These are phyloP conservation scores for Rhizophagus clarus DNA, from an alignment of 192 early-diverging fungal species.

Conservation along the genomic window DNA sequence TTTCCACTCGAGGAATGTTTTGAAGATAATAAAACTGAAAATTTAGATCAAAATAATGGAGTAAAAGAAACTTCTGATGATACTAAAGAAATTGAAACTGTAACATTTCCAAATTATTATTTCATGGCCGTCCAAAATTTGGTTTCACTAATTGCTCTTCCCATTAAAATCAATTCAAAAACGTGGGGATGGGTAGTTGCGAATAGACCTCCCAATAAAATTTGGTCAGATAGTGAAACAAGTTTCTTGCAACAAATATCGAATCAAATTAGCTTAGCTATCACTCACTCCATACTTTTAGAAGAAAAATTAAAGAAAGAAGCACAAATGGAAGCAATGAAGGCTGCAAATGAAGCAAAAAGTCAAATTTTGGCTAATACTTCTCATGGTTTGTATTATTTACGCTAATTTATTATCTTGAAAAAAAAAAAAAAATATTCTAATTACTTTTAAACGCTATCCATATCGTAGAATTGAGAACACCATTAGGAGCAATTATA, in stretches of 20 bases:
- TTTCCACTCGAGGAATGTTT: not conserved
- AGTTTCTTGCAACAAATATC: constrained; percentile 42
- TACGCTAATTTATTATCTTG: not conserved
- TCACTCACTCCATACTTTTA: constrained; percentile 40
- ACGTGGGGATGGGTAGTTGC: constrained; percentile 24
- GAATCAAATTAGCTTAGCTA: constrained; percentile 46
- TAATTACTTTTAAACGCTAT: not conserved
- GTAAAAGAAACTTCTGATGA: not conserved
- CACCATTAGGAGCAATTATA: constrained; percentile 48
- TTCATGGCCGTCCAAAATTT: not conserved
- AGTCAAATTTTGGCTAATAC: constrained; percentile 49
- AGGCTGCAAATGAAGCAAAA: constrained; percentile 49
- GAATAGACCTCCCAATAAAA: not conserved
- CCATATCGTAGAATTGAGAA: constrained; percentile 22
- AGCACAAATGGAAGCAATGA: constrained; percentile 44
- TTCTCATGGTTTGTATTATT: constrained; percentile 36
- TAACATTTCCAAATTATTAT: not conserved
- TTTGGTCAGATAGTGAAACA: constrained; percentile 42
- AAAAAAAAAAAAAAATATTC: not conserved
- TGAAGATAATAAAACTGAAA: not conserved
- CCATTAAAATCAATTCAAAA: not conserved
- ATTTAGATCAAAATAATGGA: not conserved
- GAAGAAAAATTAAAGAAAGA: constrained; percentile 45
- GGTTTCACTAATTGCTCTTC: constrained; percentile 5
- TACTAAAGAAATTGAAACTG: not conserved